phyloP scores from a whole-genome alignment of 106 monocot genomes.

The Dendrobium officinale region DNA sequence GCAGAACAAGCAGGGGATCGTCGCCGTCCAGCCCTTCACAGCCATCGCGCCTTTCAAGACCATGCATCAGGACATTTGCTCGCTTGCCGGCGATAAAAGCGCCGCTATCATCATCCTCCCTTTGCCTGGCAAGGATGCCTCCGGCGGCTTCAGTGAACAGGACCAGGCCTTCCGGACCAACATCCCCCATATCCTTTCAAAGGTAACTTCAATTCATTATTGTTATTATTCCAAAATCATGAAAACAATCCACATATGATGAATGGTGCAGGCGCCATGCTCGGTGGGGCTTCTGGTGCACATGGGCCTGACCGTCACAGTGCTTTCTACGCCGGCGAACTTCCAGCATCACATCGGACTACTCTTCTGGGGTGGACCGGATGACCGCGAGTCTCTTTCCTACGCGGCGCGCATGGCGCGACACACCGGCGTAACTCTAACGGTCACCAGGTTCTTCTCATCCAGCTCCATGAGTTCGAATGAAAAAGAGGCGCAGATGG shows the following conservation, averaged over 20 bases:
- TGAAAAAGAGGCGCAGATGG: conserved; percentile 16
- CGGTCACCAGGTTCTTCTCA: conserved; percentile 10
- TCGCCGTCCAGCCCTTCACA: conserved; percentile 33
- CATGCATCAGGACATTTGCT: conserved; percentile 50
- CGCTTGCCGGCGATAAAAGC: conserved; percentile 21
- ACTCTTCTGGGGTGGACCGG: conserved; percentile 50
- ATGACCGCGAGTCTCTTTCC: conserved; percentile 44
- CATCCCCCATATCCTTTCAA: conserved; percentile 5
- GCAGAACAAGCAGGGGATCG: conserved; percentile 18
- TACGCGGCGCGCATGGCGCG: conserved; percentile 27
- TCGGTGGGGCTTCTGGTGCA: conserved; percentile 36
- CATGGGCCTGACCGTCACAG: not conserved
- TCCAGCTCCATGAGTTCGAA: not conserved
- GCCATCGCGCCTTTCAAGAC: conserved; percentile 21
- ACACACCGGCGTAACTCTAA: conserved; percentile 14
- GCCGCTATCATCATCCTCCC: conserved; percentile 27
- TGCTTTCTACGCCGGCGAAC: not conserved
- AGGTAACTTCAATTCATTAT: conserved; percentile 6
- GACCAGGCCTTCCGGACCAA: conserved; percentile 10
- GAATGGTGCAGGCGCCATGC: conserved; percentile 23
- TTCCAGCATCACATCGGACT: conserved; percentile 18
- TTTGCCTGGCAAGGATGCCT: conserved; percentile 5
- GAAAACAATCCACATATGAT: not conserved
- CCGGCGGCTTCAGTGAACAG: not conserved
- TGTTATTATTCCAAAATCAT: too few species aligned